Conservation (phyloP, 768 basidiomycete genomes). For the Crepidotus variabilis region DNA sequence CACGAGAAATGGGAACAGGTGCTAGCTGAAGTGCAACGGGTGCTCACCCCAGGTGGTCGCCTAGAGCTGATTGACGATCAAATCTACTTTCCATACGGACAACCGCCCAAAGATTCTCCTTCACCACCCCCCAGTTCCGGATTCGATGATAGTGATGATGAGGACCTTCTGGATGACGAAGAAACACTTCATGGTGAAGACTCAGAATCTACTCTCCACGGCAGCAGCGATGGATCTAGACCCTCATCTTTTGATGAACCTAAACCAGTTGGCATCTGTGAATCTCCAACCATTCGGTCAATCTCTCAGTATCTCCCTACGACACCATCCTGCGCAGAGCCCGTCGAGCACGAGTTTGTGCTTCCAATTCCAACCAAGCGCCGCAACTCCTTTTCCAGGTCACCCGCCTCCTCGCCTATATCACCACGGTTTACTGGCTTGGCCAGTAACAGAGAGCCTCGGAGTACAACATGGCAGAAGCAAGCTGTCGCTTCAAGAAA, state of each 20-base stretch:
- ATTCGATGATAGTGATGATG: constrained; percentile 17
- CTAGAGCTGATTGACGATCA: constrained; percentile 77
- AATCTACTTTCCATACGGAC: constrained; percentile 56
- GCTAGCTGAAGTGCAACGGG: constrained; percentile 56
- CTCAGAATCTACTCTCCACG: constrained; percentile 20
- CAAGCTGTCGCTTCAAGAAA: constrained; percentile 36
- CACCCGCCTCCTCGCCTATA: not conserved
- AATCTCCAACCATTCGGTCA: constrained; percentile 16
- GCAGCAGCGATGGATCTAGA: constrained; percentile 15
- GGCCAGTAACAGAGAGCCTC: not conserved
- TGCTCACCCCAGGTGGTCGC: constrained; percentile 57
- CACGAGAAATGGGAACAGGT: constrained; percentile 55
- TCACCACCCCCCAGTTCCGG: constrained; percentile 14
- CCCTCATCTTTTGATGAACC: constrained; percentile 18
- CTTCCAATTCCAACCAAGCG: not conserved
- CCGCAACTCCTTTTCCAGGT: not conserved
- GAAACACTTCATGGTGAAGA: constrained; percentile 23
- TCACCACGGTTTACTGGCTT: constrained; percentile 4
- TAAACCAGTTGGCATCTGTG: constrained; percentile 5
- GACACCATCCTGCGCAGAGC: constrained; percentile 4
- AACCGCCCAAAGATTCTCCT: constrained; percentile 13
- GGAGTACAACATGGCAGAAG: constrained; percentile 33
- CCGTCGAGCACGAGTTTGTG: not conserved
- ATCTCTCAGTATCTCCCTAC: constrained; percentile 3
- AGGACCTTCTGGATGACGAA: constrained; percentile 21